These are phyloP conservation scores for Euphrasia confusa DNA, from an alignment of 257 asterid species.

Conservation along the genomic window DNA sequence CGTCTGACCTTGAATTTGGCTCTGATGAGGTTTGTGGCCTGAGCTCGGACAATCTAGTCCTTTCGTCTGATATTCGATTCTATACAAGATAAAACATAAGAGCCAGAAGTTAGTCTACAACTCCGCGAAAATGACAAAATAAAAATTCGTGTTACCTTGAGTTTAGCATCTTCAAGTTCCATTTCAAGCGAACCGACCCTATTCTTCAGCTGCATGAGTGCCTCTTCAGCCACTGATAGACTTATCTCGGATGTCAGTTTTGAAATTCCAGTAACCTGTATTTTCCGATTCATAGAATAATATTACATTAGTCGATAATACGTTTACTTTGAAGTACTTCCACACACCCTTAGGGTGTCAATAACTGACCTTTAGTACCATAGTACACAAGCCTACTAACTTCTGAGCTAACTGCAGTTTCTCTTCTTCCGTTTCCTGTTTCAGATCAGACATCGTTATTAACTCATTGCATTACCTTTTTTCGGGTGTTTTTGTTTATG, in stretches of 20 bases:
- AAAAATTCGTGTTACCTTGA: slow-evolving; percentile 49
- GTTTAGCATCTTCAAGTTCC: slow-evolving; percentile 69
- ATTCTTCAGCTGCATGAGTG: slow-evolving; percentile 61
- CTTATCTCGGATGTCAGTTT: slow-evolving; percentile 52
- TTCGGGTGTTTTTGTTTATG: not conserved
- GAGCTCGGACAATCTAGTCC: slow-evolving; percentile 58
- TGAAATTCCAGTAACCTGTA: slow-evolving; percentile 83
- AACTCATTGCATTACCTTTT: slow-evolving; percentile 16
- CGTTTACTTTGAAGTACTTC: too few species aligned
- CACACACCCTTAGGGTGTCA: not conserved
- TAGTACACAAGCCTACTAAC: slow-evolving; percentile 71
- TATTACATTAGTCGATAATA: too few species aligned
- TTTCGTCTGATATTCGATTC: slow-evolving; percentile 68
- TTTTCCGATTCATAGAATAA: slow-evolving; percentile 11
- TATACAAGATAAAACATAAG: slow-evolving; percentile 25
- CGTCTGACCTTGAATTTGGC: slow-evolving; percentile 37
- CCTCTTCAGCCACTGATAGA: slow-evolving; percentile 67
- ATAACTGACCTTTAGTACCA: slow-evolving; percentile 58
- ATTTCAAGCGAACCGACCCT: slow-evolving; percentile 55
- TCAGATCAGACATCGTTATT: slow-evolving; percentile 14
- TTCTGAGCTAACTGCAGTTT: slow-evolving; percentile 84
- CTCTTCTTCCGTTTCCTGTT: slow-evolving; percentile 87
- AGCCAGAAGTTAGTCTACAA: not conserved
- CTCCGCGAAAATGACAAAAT: not conserved
- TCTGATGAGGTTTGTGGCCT: slow-evolving; percentile 53